These are phyloP conservation scores for Aphanocladium album DNA, from an alignment of 2,329 filamentous ascomycete species.

Conservation along the genomic window DNA sequence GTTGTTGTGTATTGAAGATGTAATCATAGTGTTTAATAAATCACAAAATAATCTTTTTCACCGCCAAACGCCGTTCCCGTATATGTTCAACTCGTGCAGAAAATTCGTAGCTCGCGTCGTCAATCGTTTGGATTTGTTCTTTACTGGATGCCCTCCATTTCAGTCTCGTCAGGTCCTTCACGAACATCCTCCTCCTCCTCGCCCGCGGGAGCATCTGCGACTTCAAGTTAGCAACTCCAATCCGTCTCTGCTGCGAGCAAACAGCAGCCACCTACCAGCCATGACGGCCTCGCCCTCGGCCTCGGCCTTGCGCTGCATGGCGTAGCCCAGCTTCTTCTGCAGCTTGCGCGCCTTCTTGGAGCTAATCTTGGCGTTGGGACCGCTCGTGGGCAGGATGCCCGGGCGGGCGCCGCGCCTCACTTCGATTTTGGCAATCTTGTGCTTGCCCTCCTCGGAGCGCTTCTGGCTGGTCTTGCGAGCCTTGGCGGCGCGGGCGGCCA, in stretches of 20 bases:
- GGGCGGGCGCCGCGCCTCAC: conserved; percentile 44
- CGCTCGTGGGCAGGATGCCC: conserved; percentile 51
- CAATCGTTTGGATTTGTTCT: background rate
- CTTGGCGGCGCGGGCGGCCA: conserved; percentile 41
- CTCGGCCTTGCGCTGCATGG: conserved; percentile 47
- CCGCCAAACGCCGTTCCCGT: conserved; percentile 2
- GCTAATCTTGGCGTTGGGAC: conserved; percentile 46
- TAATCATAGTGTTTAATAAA: background rate
- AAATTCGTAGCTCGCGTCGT: background rate
- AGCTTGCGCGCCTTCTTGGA: conserved; percentile 53
- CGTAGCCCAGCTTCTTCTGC: conserved; percentile 48
- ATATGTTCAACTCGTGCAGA: background rate
- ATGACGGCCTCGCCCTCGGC: conserved; percentile 45
- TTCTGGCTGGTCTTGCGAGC: conserved; percentile 40
- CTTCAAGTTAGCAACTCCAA: too few relatives aligned
- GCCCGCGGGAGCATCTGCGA: conserved; percentile 18
- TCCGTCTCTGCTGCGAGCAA: too few relatives aligned
- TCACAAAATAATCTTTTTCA: background rate
- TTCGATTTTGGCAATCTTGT: conserved; percentile 39
- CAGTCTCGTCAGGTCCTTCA: conserved; percentile 22
- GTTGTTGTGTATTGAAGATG: background rate
- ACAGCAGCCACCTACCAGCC: conserved; percentile 31
- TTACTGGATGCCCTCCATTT: conserved; percentile 22
- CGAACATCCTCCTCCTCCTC: conserved; percentile 10
- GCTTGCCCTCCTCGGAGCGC: conserved; percentile 31